Evolutionary conservation across 73 alveolate genomes (phyloP), one percentile per base, ranked within the genome.

Genomic region (Paramecium sexaurelia): DNA sequence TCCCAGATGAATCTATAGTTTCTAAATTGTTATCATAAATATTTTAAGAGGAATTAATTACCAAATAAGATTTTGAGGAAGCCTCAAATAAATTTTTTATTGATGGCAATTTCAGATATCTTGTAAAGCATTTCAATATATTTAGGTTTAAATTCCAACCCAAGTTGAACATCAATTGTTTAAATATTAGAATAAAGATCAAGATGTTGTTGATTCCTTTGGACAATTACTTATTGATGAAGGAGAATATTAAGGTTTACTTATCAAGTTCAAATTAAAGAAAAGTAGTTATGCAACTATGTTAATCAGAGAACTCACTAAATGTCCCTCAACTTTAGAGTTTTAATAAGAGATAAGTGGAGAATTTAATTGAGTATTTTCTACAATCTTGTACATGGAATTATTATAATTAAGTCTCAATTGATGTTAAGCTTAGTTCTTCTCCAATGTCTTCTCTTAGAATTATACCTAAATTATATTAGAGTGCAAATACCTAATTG

Each of bases 401-500:
- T 61, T 61, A 32, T 29, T 26, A 26, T 11, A 61, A 26, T 32
- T 19, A 26, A 32, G 26, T 26, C 39, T 88, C 94, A 88, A 71
- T 88, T 68, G 96, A 95, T 93, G 85, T 92, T 92, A 24, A 97
- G 96, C 97, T 97, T 97, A 47, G 99, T 97, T 97, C 99, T 97
- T 97, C 99, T 97, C 99, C 99, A 97, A 93, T 96, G 94, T 97
- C 99, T 97, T 92, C 98, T 97, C 96, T 97, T 97, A 29, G 99
- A 95, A 95, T 97, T 97, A 92, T 95, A 96, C 95, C 96, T 97
- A 3, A 4, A 26, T 0, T 27, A 61, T 51, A 17, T 10, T 51
- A 1, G 2, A 61, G 1, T 19, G 83, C 83, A 61, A 29, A 29
- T 95, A 96, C 95, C 96, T 97, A 92, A 97, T 97, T 56, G 94